phyloP scores from a whole-genome alignment of 106 monocot species.

The Dioscorea dumetorum region DNA sequence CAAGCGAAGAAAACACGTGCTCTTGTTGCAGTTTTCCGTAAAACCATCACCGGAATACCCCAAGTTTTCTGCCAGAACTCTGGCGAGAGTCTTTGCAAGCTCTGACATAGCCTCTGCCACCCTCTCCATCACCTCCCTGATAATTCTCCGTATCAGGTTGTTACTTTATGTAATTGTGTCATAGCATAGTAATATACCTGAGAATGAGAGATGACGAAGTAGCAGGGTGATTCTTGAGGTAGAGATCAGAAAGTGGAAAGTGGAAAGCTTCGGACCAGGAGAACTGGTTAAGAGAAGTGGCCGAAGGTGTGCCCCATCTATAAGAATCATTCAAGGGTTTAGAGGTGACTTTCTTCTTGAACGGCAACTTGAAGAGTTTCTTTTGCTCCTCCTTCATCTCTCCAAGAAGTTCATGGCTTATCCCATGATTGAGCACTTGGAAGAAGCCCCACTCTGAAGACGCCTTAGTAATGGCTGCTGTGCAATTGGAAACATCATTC shows the following conservation, averaged over 20 bases:
- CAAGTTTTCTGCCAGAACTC: constrained; percentile 51
- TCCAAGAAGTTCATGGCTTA: constrained; percentile 41
- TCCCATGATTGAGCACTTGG: constrained; percentile 77
- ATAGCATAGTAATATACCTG: too few relatives aligned
- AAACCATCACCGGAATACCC: constrained; percentile 18
- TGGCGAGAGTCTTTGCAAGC: constrained; percentile 30
- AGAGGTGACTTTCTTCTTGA: constrained; percentile 49
- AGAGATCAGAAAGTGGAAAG: constrained; percentile 54
- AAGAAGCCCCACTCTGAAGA: constrained; percentile 74
- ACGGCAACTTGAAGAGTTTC: constrained; percentile 49
- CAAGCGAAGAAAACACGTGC: constrained; percentile 75
- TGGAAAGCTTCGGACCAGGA: constrained; percentile 97
- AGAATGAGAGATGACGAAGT: too few relatives aligned
- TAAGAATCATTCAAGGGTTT: constrained; percentile 52
- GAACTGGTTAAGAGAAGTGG: constrained; percentile 51
- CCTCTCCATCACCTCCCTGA: constrained; percentile 59
- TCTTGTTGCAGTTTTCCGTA: constrained; percentile 42
- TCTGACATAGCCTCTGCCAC: constrained; percentile 38
- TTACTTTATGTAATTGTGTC: too few relatives aligned
- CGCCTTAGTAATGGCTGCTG: constrained; percentile 28
- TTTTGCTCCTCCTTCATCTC: constrained; percentile 61
- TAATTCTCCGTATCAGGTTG: too few relatives aligned
- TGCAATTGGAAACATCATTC: constrained; percentile 24
- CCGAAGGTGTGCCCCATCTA: constrained; percentile 72
- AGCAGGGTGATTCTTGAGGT: background rate